phyloP scores from a whole-genome alignment of 441 rosid genomes.

The Gossypium lobatum region DNA sequence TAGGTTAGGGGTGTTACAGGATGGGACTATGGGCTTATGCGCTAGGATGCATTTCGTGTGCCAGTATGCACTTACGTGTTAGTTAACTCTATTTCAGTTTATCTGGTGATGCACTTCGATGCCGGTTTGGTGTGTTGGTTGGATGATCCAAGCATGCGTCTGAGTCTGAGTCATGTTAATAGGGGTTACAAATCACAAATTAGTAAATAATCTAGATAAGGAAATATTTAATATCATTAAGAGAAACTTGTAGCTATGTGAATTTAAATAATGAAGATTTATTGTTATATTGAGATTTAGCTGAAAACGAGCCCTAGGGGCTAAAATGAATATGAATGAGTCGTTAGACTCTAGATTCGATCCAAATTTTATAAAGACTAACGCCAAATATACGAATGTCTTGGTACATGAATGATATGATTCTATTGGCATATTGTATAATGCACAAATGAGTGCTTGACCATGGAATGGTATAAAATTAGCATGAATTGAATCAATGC shows the following conservation, averaged over 20 bases:
- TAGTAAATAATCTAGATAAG: not conserved
- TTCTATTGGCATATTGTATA: not conserved
- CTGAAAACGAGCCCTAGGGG: not conserved
- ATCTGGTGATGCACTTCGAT: not conserved
- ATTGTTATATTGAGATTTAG: not conserved
- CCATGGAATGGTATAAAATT: not conserved
- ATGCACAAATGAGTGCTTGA: not conserved
- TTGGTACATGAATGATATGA: not conserved
- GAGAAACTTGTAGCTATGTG: not conserved
- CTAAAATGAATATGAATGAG: not conserved
- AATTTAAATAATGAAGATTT: no score
- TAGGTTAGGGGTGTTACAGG: not conserved
- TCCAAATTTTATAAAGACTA: not conserved
- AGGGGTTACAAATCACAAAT: not conserved
- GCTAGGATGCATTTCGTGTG: not conserved
- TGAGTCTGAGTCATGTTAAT: not conserved
- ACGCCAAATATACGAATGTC: not conserved
- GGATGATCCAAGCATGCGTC: no score
- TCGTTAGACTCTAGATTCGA: no score
- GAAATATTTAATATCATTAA: not conserved
- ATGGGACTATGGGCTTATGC: not conserved
- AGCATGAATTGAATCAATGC: not conserved
- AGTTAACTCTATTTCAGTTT: not conserved
- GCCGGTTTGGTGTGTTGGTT: not conserved
- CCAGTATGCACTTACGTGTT: no score